These are phyloP conservation scores for Astrothelium subdiscretum DNA, from an alignment of 495 filamentous ascomycete species.

Conservation along the genomic window DNA sequence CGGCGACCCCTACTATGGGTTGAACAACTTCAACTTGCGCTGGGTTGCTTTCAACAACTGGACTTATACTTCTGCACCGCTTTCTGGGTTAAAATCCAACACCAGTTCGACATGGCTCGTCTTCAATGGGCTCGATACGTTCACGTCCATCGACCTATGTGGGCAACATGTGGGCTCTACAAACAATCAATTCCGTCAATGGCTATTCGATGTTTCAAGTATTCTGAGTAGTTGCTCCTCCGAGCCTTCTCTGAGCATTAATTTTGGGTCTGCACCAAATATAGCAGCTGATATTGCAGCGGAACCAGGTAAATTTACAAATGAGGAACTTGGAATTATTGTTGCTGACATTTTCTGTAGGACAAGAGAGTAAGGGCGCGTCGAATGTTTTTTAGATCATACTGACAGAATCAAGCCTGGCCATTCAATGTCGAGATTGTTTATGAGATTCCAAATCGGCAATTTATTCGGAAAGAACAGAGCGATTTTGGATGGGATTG, in stretches of 20 bases:
- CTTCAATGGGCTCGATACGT: conserved; percentile 58
- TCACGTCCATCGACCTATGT: conserved; percentile 51
- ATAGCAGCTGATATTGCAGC: conserved; percentile 44
- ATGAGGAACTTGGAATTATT: neutral
- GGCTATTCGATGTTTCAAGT: conserved; percentile 51
- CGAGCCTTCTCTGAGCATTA: conserved; percentile 34
- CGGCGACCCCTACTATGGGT: conserved; percentile 32
- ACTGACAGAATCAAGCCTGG: conserved; percentile 31
- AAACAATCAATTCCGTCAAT: conserved; percentile 63
- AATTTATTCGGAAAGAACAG: conserved; percentile 58
- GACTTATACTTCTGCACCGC: conserved; percentile 47
- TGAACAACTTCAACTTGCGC: conserved; percentile 51
- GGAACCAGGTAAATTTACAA: conserved; percentile 28
- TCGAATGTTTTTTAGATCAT: conserved; percentile 31
- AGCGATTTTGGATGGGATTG: conserved; percentile 62
- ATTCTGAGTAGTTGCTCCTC: conserved; percentile 36
- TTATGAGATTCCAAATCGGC: conserved; percentile 44
- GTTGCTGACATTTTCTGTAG: neutral
- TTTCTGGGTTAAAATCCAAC: conserved; percentile 35
- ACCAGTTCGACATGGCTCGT: conserved; percentile 22
- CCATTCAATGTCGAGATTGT: conserved; percentile 20
- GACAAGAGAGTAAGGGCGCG: conserved; percentile 32
- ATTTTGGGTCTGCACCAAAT: conserved; percentile 46
- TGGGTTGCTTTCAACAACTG: conserved; percentile 51
- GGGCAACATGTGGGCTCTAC: conserved; percentile 48